phyloP scores from a whole-genome alignment of 2,329 filamentous ascomycete species.

The Diplodia corticola region DNA sequence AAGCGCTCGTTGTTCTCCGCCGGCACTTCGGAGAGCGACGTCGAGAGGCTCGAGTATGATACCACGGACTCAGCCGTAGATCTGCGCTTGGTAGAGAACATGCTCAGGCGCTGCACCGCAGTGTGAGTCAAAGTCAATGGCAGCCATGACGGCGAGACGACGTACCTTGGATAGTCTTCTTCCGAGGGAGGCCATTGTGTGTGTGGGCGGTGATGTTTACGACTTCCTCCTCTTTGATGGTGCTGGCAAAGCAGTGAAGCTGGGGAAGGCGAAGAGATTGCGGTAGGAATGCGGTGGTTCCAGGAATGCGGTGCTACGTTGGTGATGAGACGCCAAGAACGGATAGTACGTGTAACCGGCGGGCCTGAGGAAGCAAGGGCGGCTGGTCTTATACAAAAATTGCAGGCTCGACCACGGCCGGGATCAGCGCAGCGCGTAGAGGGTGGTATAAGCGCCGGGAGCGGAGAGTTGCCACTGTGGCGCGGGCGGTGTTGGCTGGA shows the following conservation, averaged over 20 bases:
- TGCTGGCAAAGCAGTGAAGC: not conserved
- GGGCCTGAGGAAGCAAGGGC: not conserved
- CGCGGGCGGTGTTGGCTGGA: not conserved
- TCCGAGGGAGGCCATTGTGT: not conserved
- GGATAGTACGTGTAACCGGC: not conserved
- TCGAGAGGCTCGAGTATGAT: constrained; percentile 11
- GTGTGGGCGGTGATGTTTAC: not conserved
- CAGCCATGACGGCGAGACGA: not conserved
- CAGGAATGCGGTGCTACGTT: not conserved
- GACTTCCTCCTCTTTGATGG: not conserved
- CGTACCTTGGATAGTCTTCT: constrained; percentile 8
- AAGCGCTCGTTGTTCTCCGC: constrained; percentile 10
- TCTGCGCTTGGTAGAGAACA: constrained; percentile 2
- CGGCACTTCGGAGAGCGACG: constrained; percentile 3
- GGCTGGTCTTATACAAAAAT: not conserved
- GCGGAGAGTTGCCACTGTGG: constrained; percentile 10
- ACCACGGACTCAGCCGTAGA: constrained; percentile 7
- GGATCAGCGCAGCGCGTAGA: no score
- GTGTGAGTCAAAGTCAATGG: not conserved
- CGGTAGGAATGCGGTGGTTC: not conserved
- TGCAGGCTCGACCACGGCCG: not conserved
- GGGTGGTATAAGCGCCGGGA: constrained; percentile 2
- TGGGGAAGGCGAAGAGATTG: not conserved
- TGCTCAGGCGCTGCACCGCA: not conserved
- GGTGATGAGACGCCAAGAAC: constrained; percentile 14